Evolutionary conservation across 345 rosid genomes (phyloP), one percentile per base, ranked within the genome.

Genomic region (Corchorus capsularis): DNA sequence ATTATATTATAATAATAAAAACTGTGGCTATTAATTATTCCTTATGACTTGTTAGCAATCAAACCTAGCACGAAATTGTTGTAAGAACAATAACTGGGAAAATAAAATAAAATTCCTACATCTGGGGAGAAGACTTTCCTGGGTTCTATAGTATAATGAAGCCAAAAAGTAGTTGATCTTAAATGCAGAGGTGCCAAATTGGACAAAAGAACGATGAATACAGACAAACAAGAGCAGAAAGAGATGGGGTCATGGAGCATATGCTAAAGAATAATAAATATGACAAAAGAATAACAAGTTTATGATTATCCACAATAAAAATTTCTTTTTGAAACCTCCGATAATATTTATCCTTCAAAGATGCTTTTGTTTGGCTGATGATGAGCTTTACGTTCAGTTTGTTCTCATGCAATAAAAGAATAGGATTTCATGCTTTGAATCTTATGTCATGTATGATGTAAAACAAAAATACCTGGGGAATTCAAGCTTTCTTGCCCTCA

Each of bases 311-410:
- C 86, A 80, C 75, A 79, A 79, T 75, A 77, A 78, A 1, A 17
- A 17, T 35, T 10, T 53, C 32, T 43, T 54, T 64, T 20, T 20
- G 17, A 80, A 68, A 85, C 67, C 45, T n/a, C 64, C n/a, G 20
- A 79, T 79, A 62, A 75, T 86, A 81, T n/a, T n/a, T n/a, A 84
- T 86, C 78, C 80, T 74, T 64, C 56, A 74, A 80, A 79, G 87
- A 85, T 87, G 92, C 91, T 86, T 86, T 85, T 82, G 78, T 75
- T 85, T 84, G 87, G 86, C 56, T 78, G 78, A 86, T 78, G 70
- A 72, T 78, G 72, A 74, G 78, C 75, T 82, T 82, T 76, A 75
- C 79, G 78, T 80, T 81, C 77, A 78, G 69, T 74, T 71, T 73
- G 68, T 73, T 75, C 76, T 73, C 82, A 74, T 75, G 85, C 85